phyloP scores from a whole-genome alignment of 331 rosid species.

The Ulmus americana region DNA sequence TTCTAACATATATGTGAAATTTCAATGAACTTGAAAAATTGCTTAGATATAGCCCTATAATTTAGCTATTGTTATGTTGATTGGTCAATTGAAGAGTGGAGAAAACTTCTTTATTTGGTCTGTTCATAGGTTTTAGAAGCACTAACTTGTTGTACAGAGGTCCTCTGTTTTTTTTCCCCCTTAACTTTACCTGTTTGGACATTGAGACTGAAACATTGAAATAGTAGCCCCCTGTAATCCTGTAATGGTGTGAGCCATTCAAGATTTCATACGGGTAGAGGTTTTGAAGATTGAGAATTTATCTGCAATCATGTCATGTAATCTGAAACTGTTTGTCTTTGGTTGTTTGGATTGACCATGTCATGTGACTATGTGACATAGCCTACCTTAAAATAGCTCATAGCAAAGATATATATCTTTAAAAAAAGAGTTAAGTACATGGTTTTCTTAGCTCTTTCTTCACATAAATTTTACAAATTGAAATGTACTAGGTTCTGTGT shows the following conservation, averaged over 20 bases:
- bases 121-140: background rate
- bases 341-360: no score
- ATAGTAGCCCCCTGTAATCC: background rate
- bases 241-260: background rate
- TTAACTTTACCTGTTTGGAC: background rate
- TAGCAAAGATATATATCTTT: no score
- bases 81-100: background rate
- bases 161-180: background rate
- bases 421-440: background rate
- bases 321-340: no score
- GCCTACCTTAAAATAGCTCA: no score
- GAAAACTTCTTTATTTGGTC: background rate
- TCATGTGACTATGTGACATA: no score
- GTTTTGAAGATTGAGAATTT: background rate
- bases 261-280: background rate
- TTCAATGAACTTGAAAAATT: background rate
- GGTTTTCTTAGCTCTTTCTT: background rate
- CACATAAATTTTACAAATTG: background rate
- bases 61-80: background rate
- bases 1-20: background rate
- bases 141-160: background rate
- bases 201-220: background rate
- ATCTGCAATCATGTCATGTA: background rate
- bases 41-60: background rate
- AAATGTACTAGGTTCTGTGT: background rate